phyloP scores from a whole-genome alignment of 805 yeast species.

The Zygoascus tannicola region DNA sequence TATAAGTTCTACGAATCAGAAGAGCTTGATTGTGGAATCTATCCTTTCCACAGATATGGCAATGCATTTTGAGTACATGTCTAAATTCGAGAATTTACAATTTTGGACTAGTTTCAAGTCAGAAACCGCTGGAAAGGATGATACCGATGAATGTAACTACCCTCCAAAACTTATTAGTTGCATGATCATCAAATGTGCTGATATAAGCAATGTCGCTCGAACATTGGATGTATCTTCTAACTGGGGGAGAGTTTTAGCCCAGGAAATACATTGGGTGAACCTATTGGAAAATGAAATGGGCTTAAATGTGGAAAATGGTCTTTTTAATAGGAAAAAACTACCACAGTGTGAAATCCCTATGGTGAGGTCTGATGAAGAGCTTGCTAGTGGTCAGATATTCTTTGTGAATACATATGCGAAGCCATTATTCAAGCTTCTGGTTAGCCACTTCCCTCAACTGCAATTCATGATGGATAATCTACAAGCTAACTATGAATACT shows the following conservation, averaged over 20 bases:
- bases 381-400: slow-evolving; percentile 69
- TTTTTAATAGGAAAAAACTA: not conserved
- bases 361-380: slow-evolving; percentile 9
- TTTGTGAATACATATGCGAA: slow-evolving; percentile 77
- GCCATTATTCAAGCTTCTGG: slow-evolving; percentile 60
- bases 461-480: slow-evolving; percentile 17
- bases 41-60: slow-evolving; percentile 94
- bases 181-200: slow-evolving; percentile 84
- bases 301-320: not conserved
- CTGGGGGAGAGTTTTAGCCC: slow-evolving; percentile 76
- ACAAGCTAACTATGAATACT: slow-evolving; percentile 11
- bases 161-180: slow-evolving; percentile 24
- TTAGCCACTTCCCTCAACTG: slow-evolving; percentile 44
- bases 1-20: slow-evolving; percentile 8
- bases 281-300: slow-evolving; percentile 38
- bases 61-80: slow-evolving; percentile 65
- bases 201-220: slow-evolving; percentile 86
- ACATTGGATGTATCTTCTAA: slow-evolving; percentile 64
- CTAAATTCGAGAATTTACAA: slow-evolving; percentile 24
- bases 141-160: not conserved
- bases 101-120: not conserved
- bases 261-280: slow-evolving; percentile 67
- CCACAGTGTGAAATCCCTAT: not conserved
- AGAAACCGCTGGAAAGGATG: not conserved
- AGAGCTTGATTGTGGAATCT: slow-evolving; percentile 24